These are phyloP conservation scores for Cochlearia excelsa DNA, from an alignment of 345 rosid genomes.

Conservation along the genomic window DNA sequence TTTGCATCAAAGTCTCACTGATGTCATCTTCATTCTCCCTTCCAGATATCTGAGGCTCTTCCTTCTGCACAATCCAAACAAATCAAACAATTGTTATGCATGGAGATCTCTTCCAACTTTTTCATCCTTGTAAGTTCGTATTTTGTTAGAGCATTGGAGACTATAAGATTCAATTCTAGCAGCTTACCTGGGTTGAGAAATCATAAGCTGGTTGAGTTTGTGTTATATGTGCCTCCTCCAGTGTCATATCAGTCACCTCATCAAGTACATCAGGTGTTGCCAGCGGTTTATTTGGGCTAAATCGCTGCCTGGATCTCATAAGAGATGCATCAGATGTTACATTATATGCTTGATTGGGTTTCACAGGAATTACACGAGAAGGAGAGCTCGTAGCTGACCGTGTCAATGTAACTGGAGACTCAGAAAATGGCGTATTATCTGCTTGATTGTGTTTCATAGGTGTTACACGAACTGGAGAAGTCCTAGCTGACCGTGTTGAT, in stretches of 20 bases:
- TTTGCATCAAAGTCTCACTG: slow-evolving; percentile 65
- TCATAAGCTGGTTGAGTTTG: slow-evolving; percentile 27
- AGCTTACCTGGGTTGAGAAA: slow-evolving; percentile 28
- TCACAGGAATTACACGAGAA: slow-evolving; percentile 21
- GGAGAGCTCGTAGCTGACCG: slow-evolving; percentile 35
- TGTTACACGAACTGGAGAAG: slow-evolving; percentile 30
- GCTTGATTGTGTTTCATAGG: slow-evolving; percentile 27
- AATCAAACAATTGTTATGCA: slow-evolving; percentile 20
- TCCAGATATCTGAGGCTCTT: slow-evolving; percentile 57
- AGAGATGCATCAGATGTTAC: slow-evolving; percentile 23
- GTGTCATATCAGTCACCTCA: slow-evolving; percentile 31
- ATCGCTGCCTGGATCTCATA: slow-evolving; percentile 31
- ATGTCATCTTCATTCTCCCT: slow-evolving; percentile 47
- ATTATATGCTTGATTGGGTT: slow-evolving; percentile 16
- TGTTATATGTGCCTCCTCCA: slow-evolving; percentile 31
- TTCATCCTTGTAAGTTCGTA: slow-evolving; percentile 12
- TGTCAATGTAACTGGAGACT: slow-evolving; percentile 25
- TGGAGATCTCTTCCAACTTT: not conserved
- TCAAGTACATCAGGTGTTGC: slow-evolving; percentile 20
- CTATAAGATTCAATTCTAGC: slow-evolving; percentile 5
- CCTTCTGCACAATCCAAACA: slow-evolving; percentile 49
- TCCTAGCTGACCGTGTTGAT: slow-evolving; percentile 33
- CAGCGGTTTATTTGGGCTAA: slow-evolving; percentile 28
- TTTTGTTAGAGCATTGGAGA: not conserved
- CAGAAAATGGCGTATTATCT: slow-evolving; percentile 26